Percentiles rank a stretch among this genome's conserved stretches.
Evolutionary conservation across 2,329 filamentous ascomycete genomes (phyloP).

Genomic region (Alternaria ethzedia): DNA sequence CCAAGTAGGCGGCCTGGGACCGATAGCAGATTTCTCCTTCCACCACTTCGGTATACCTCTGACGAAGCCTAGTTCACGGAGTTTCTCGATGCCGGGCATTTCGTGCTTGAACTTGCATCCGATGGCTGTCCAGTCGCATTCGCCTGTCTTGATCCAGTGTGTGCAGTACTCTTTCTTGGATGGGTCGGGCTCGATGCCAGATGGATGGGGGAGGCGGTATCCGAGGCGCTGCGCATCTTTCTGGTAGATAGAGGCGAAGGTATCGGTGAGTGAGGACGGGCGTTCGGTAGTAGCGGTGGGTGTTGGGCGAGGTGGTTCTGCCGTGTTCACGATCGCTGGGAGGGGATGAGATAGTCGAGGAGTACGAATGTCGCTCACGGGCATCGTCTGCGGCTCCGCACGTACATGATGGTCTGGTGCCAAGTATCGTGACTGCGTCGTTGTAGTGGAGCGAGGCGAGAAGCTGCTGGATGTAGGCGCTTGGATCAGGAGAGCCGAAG

Average conservation of each 20-base stretch:
- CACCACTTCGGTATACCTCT: constrained; percentile 62
- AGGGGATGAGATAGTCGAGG: not conserved
- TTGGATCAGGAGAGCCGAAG: constrained; percentile 14
- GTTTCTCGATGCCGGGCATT: constrained; percentile 76
- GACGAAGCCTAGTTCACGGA: constrained; percentile 72
- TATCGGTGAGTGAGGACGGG: constrained; percentile 25
- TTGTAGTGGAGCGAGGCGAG: not conserved
- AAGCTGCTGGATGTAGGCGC: not conserved
- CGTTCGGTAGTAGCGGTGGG: not conserved
- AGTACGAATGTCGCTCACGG: not conserved
- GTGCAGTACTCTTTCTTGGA: constrained; percentile 78
- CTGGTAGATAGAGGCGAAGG: constrained; percentile 34
- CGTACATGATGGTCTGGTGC: constrained; percentile 30
- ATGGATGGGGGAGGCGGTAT: constrained; percentile 40
- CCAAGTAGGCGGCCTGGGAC: constrained; percentile 26
- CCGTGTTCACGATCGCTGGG: not conserved
- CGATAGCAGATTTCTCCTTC: constrained; percentile 53
- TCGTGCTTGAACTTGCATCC: constrained; percentile 91
- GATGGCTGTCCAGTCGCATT: constrained; percentile 83
- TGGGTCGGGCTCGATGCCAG: constrained; percentile 48
- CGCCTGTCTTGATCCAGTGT: constrained; percentile 86
- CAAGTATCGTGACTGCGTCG: constrained; percentile 9
- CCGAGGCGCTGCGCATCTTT: constrained; percentile 35
- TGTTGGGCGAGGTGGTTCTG: not conserved
- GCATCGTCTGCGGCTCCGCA: not conserved